Percentiles rank a stretch among this genome's conserved stretches.
These are phyloP conservation scores for Heritiera littoralis DNA, from an alignment of 345 rosid genomes.

Conservation along the genomic window DNA sequence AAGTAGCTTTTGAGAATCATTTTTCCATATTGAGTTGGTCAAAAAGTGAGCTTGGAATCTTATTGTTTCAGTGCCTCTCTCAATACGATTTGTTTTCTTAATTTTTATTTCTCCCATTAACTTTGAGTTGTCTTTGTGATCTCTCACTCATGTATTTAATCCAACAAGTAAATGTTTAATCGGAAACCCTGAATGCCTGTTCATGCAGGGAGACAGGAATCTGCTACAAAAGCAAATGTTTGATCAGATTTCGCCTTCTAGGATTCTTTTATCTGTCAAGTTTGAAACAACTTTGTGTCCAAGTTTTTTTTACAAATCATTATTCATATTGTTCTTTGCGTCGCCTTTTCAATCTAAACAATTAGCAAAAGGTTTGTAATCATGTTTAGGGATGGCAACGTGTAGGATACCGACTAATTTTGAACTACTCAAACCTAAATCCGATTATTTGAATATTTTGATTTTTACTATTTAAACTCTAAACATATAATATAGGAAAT, in stretches of 20 bases:
- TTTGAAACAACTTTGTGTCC: neutral
- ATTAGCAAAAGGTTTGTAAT: neutral
- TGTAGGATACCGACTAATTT: too few species aligned
- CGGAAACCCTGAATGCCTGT: neutral
- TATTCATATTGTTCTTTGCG: neutral
- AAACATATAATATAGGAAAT: too few species aligned
- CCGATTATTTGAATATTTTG: too few species aligned
- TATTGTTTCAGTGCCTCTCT: conserved; percentile 31
- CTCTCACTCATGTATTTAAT: neutral
- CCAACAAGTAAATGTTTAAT: neutral
- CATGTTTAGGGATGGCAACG: too few species aligned
- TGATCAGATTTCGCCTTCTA: neutral
- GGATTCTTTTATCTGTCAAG: neutral
- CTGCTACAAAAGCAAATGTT: neutral
- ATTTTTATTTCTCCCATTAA: conserved; percentile 40
- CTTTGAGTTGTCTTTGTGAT: conserved; percentile 15
- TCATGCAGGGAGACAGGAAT: neutral
- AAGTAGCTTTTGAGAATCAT: conserved; percentile 23
- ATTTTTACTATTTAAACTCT: too few species aligned
- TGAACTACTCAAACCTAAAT: too few species aligned
- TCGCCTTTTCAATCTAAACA: neutral
- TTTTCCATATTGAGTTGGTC: conserved; percentile 44
- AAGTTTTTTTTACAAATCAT: neutral
- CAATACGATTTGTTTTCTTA: conserved; percentile 25
- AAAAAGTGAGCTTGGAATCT: conserved; percentile 53